These are phyloP conservation scores for Microbotryum violaceum DNA, from an alignment of 1,284 basidiomycete genomes.

Conservation along the genomic window DNA sequence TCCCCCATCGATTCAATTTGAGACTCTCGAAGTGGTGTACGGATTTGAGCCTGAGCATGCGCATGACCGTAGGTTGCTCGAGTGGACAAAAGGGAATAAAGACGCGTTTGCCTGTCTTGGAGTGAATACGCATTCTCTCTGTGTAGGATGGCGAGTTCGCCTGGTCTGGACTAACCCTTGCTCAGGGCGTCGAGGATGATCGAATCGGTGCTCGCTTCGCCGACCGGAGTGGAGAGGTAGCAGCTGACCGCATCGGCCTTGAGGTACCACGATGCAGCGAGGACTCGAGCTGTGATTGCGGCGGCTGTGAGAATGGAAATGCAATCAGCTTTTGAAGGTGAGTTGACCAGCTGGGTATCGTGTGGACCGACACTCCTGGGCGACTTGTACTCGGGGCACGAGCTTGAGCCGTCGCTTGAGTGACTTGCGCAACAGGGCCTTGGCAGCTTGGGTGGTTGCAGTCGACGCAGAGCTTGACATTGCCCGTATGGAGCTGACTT, in stretches of 20 bases:
- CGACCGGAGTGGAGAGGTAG: constrained; percentile 40
- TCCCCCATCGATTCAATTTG: constrained; percentile 41
- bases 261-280: constrained; percentile 37
- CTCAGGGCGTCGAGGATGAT: constrained; percentile 38
- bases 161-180: constrained; percentile 20
- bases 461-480: too few relatives aligned
- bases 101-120: constrained; percentile 37
- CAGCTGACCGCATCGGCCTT: constrained; percentile 37
- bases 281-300: constrained; percentile 34
- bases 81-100: constrained; percentile 42
- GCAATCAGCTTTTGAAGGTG: not conserved
- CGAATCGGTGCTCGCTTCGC: constrained; percentile 41
- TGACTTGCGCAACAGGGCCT: constrained; percentile 35
- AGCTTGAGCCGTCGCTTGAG: constrained; percentile 29
- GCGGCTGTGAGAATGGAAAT: constrained; percentile 19
- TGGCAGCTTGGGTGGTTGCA: constrained; percentile 31
- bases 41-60: constrained; percentile 40
- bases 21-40: constrained; percentile 37
- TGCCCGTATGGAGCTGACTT: too few relatives aligned
- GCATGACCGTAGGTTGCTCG: constrained; percentile 37
- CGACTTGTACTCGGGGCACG: constrained; percentile 17
- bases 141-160: not conserved
- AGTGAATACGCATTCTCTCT: not conserved
- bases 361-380: constrained; percentile 29
- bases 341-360: not conserved